Evolutionary conservation across 1,284 basidiomycete genomes (phyloP), one percentile per base, ranked within the genome.

Genomic region (Polyporus tsugae): DNA sequence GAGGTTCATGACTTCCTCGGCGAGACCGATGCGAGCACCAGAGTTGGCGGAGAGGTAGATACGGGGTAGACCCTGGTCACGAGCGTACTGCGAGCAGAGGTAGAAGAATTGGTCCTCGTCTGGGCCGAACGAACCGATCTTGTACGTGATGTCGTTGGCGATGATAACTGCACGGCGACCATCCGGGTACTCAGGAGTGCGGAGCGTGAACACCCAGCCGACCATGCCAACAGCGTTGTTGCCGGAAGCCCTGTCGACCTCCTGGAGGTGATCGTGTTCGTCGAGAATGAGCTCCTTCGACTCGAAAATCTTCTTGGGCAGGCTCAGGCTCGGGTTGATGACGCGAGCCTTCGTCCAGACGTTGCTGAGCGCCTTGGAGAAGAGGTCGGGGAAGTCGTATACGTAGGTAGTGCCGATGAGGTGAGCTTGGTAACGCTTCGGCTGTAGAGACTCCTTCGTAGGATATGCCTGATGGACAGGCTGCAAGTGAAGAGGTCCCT

Each of bases 41-140:
- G 97, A 99, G 86, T 99, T 99, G 75, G 97, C 97, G 13, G 98
- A 99, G 60, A 99, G 90, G 82, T 99, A 99, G 75, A 99, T 93
- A 60, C 97, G 93, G 65, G 97, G 97, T 39, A 98, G 82, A 66
- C 97, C 97, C 46, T 89, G 89, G 65, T 91, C 84, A 63, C 97
- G 94, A 60, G 97, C 97, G 76, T 98, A 95, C 79, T 97, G 92
- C 6, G 97, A 97, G 59, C 95, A 97, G 70, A 94, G 92, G 82
- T 91, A 97, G 86, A 99, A 99, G 90, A 94, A 99, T 71, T 95
- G 92, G 82, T 99, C 98, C 81, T 99, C 98, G 9, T 85, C 79
- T 49, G 98, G 98, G 65, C 97, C 98, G 79, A 99, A 99, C 13
- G 97, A 99, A 73, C 98, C 98, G 71, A 98, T 99, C 84, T 96